Base-by-base conservation (phyloP, 495 filamentous ascomycete species). In the Aspergillus heteromorphus region DNA sequence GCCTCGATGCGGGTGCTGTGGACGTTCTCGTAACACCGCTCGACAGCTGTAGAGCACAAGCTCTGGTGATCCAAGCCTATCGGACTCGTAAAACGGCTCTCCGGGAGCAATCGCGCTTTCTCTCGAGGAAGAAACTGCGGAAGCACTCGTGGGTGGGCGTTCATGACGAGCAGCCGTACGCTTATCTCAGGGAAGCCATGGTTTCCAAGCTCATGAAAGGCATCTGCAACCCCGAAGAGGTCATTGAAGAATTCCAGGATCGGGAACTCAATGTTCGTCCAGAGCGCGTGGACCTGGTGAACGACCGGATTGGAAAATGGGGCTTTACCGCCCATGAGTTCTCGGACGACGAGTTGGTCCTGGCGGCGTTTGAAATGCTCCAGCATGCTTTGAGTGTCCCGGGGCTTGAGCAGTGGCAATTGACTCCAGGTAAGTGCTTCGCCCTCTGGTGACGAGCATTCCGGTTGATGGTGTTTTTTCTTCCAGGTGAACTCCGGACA, bases 141-240 rank as follows among this genome's bases (percentile, higher is more conserved):
- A 95, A 93, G 68, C 83, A 89, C 48, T 96, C 92, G 2, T 96
- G 90, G 91, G 89, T 97, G 38, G 91, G 91, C 23, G 80, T 92
- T n/a, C 80, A 87, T 59, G 85, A 92, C 63, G 80, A 87, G 62
- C 89, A 91, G 63, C 87, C 87, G n/a, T 95, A 89, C 74, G 83
- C 87, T 20, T 96, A 95, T 70, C 75, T 96, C 55, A 78, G 89
- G 60, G 91, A 95, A 75, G 83, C 80, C 14, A 89, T 89, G 84
- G 92, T 97, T 19, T 92, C 90, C 1, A 88, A 83, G 56, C 79
- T 98, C 41, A 95, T 97, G 88, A 85, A 83, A 58, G 83, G 89
- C 30, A 97, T 98, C 38, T 96, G 92, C 71, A 88, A 86, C 50
- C 83, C 83, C 0, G 81, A 87, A 67, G 81, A 71, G 65, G 77